A percentile compares a stretch with the other conserved stretches of the same genome.
These are phyloP conservation scores for Aspergillus fructus DNA, from an alignment of 2,329 filamentous ascomycete species.

Conservation along the genomic window DNA sequence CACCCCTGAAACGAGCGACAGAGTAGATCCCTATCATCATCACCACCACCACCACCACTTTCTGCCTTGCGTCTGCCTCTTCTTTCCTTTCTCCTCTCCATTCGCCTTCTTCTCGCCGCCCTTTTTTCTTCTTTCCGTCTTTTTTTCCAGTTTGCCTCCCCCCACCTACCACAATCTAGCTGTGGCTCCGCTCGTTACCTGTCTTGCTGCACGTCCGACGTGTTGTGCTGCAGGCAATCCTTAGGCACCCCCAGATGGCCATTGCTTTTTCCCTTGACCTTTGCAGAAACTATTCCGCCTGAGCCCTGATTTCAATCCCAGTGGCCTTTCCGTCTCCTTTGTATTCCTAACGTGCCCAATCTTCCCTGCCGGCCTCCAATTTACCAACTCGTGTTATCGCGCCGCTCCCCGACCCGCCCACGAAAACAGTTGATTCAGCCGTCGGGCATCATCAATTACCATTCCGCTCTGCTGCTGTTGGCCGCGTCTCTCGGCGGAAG, in stretches of 20 bases:
- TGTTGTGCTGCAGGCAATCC: constrained; percentile 23
- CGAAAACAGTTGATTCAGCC: constrained; percentile 7
- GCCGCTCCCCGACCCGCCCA: not conserved
- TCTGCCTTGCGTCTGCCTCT: constrained; percentile 5
- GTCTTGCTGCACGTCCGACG: constrained; percentile 23
- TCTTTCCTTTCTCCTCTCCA: constrained; percentile 4
- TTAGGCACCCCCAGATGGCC: constrained; percentile 19
- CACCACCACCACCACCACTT: constrained; percentile 12
- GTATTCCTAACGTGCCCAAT: not conserved
- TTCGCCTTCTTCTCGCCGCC: not conserved
- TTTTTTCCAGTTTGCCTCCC: not conserved
- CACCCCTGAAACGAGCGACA: constrained; percentile 24
- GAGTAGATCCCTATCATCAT: constrained; percentile 25
- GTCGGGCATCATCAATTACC: constrained; percentile 11
- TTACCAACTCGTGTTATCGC: not conserved
- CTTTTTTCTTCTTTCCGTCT: not conserved
- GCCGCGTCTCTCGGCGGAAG: constrained; percentile 19
- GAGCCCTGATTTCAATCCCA: constrained; percentile 6
- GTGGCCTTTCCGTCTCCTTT: not conserved
- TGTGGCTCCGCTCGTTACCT: constrained; percentile 10
- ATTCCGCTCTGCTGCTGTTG: constrained; percentile 11
- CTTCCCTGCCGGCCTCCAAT: not conserved
- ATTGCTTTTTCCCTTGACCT: constrained; percentile 10
- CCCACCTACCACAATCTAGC: constrained; percentile 8
- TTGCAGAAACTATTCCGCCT: constrained; percentile 6